phyloP scores from a whole-genome alignment of 1,284 basidiomycete species.

The Rhizoctonia solani region DNA sequence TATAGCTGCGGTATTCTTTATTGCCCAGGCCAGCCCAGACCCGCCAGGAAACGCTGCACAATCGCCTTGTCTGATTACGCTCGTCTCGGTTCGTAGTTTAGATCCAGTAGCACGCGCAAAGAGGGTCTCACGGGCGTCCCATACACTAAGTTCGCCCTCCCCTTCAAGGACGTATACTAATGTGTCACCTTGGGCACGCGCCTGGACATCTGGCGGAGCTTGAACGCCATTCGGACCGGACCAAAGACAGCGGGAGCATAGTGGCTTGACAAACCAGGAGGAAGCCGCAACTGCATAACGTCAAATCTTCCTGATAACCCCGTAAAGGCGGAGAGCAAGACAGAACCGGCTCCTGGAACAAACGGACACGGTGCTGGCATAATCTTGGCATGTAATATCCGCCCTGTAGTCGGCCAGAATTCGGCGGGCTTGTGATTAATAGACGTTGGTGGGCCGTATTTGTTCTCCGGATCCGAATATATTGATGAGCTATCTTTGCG shows the following conservation, averaged over 20 bases:
- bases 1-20: slow-evolving; percentile 1
- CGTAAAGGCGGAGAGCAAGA: slow-evolving; percentile 10
- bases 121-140: slow-evolving; percentile 11
- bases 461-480: background rate
- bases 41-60: slow-evolving; percentile 26
- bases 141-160: slow-evolving; percentile 1
- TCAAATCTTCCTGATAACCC: slow-evolving; percentile 27
- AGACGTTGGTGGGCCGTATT: slow-evolving; percentile 8
- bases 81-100: slow-evolving; percentile 17
- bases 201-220: slow-evolving; percentile 14
- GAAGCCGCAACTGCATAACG: slow-evolving; percentile 6
- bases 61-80: slow-evolving; percentile 1
- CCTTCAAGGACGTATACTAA: slow-evolving; percentile 23
- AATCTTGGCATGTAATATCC: slow-evolving; percentile 21
- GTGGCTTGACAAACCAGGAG: slow-evolving; percentile 7
- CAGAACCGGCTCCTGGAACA: slow-evolving; percentile 14
- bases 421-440: background rate
- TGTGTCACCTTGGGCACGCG: slow-evolving; percentile 12
- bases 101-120: background rate
- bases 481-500: background rate
- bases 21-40: slow-evolving; percentile 18
- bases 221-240: background rate
- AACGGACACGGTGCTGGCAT: slow-evolving; percentile 31
- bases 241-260: background rate
- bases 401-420: slow-evolving; percentile 26